A percentile compares a stretch with the other conserved stretches of the same genome.
These are phyloP conservation scores for Pelargonium citronellum DNA, from an alignment of 441 rosid species.

Conservation along the genomic window DNA sequence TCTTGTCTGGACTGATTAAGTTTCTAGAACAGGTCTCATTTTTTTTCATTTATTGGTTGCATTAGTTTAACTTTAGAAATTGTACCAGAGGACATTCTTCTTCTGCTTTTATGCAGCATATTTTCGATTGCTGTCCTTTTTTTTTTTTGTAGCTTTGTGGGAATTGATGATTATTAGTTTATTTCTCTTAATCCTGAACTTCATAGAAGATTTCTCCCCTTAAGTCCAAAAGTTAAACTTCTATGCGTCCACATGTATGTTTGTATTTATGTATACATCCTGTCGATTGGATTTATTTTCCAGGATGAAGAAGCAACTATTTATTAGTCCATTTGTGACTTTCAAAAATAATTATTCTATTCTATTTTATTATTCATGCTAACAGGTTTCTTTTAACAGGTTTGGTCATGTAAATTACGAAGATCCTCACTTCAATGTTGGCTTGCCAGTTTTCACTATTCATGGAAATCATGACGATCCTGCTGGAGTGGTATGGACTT, in stretches of 20 bases:
- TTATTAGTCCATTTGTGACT: not conserved
- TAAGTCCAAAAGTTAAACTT: constrained; percentile 1
- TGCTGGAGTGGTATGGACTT: constrained; percentile 89
- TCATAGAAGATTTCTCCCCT: not conserved
- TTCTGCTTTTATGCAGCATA: not conserved
- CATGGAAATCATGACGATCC: constrained; percentile 99
- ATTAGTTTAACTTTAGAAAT: not conserved
- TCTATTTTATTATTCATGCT: constrained; percentile 8
- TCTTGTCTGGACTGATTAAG: not conserved
- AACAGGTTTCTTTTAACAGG: constrained; percentile 36
- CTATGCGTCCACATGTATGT: not conserved
- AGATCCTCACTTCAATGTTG: constrained; percentile 96
- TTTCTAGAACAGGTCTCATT: not conserved
- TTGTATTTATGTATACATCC: not conserved
- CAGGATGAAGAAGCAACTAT: constrained; percentile 1
- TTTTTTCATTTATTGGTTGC: not conserved
- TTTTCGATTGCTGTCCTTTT: constrained; percentile 10
- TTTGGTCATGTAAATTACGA: constrained; percentile 98
- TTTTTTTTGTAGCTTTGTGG: not conserved
- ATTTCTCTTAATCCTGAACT: not conserved
- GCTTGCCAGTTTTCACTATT: constrained; percentile 91
- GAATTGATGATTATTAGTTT: not conserved
- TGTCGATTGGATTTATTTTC: not conserved
- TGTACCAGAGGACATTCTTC: not conserved
- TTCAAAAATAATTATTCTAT: constrained; percentile 5